Conservation (phyloP, 371 early-diverging fungal species). For the Gilbertella persicaria region DNA sequence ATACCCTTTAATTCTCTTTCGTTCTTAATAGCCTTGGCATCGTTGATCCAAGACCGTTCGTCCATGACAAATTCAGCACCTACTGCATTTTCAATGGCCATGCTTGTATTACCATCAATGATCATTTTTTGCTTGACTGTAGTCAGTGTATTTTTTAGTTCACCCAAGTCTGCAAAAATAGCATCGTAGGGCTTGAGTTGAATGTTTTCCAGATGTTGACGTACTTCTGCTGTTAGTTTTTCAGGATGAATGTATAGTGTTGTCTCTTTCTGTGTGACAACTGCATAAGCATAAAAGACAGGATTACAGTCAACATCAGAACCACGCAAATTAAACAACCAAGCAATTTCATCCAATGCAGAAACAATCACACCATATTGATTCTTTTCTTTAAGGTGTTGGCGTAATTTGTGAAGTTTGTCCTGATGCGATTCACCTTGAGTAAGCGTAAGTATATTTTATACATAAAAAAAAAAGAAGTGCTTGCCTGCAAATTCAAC, state of each 20-base stretch:
- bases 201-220: constrained; percentile 67
- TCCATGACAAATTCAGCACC: constrained; percentile 53
- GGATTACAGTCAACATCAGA: constrained; percentile 97
- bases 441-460: neutral
- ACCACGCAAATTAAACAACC: constrained; percentile 99
- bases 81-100: constrained; percentile 68
- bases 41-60: constrained; percentile 71
- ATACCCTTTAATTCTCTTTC: constrained; percentile 91
- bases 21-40: constrained; percentile 94
- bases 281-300: constrained; percentile 94
- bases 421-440: constrained; percentile 42
- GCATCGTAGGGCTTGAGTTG: constrained; percentile 71
- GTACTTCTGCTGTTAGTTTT: constrained; percentile 69
- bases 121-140: constrained; percentile 48
- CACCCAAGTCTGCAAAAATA: constrained; percentile 75
- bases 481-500: constrained; percentile 69
- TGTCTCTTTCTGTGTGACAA: constrained; percentile 69
- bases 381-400: constrained; percentile 57
- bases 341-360: constrained; percentile 92
- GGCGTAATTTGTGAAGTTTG: constrained; percentile 67
- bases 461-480: neutral
- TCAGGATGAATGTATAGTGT: constrained; percentile 80
- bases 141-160: constrained; percentile 4
- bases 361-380: constrained; percentile 78
- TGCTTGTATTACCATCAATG: constrained; percentile 63